phyloP scores from a whole-genome alignment of 768 basidiomycete genomes.

The Leccinum sublutescens region DNA sequence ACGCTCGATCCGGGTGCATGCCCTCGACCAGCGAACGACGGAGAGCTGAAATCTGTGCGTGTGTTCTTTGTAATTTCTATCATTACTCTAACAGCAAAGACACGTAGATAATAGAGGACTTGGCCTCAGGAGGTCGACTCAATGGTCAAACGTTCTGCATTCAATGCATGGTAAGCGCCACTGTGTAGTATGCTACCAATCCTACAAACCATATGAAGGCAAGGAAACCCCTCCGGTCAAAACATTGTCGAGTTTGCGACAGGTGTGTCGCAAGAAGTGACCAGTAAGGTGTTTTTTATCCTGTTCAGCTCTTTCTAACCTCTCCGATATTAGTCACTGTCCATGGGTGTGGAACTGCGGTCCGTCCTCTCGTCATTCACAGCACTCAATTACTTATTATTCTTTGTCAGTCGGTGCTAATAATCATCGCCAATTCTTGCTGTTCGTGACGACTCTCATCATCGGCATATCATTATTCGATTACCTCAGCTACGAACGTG shows the following conservation, averaged over 20 bases:
- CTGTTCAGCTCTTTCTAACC: constrained; percentile 1
- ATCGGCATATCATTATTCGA: constrained; percentile 79
- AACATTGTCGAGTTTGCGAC: constrained; percentile 92
- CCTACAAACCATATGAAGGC: constrained; percentile 43
- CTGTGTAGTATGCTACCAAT: not conserved
- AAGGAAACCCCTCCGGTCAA: constrained; percentile 87
- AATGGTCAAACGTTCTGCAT: constrained; percentile 98
- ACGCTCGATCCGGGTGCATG: constrained; percentile 89
- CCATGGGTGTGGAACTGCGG: constrained; percentile 99
- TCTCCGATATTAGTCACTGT: constrained; percentile 65
- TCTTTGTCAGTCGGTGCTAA: constrained; percentile 70
- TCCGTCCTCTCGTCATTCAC: constrained; percentile 38
- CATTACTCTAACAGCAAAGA: not conserved
- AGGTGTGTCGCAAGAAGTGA: constrained; percentile 88
- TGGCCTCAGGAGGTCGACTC: constrained; percentile 81
- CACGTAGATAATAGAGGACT: constrained; percentile 79
- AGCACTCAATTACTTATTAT: constrained; percentile 1
- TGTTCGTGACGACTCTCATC: constrained; percentile 89
- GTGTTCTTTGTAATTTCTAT: not conserved
- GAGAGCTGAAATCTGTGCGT: constrained; percentile 82
- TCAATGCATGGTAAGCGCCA: constrained; percentile 74
- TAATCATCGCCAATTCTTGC: constrained; percentile 93
- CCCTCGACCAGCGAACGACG: constrained; percentile 76
- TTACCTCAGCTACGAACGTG: constrained; percentile 80
- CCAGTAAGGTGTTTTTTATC: constrained; percentile 59